Conservation (phyloP, 2,329 filamentous ascomycete genomes). For the Achaetomium macrosporum region DNA sequence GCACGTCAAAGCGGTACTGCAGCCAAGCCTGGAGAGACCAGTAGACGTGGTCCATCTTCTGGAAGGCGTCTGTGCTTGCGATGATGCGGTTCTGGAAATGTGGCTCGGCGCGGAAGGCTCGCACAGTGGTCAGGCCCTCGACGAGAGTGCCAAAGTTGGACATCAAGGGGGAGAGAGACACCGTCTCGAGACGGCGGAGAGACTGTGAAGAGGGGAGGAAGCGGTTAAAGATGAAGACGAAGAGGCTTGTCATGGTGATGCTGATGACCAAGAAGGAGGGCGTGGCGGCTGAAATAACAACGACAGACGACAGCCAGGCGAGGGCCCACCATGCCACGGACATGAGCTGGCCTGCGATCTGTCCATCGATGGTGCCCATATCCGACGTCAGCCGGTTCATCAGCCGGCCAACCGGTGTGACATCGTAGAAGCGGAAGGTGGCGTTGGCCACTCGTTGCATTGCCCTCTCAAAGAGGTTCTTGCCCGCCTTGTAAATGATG, state of each 20-base stretch:
- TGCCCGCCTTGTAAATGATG: conserved; percentile 76
- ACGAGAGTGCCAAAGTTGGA: conserved; percentile 87
- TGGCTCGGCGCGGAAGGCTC: conserved; percentile 71
- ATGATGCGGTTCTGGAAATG: conserved; percentile 79
- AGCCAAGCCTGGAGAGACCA: conserved; percentile 86
- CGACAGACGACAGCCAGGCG: conserved; percentile 64
- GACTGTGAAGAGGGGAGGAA: conserved; percentile 82
- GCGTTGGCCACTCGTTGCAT: conserved; percentile 70
- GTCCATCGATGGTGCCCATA: conserved; percentile 82
- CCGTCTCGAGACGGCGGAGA: conserved; percentile 79
- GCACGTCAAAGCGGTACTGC: conserved; percentile 66
- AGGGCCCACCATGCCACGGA: conserved; percentile 64
- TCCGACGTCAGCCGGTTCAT: conserved; percentile 92
- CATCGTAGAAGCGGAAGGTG: conserved; percentile 86
- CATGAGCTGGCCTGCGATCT: conserved; percentile 71
- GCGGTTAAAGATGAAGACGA: conserved; percentile 66
- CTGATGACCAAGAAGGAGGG: conserved; percentile 72
- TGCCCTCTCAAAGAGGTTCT: conserved; percentile 65
- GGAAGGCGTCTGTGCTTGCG: conserved; percentile 76
- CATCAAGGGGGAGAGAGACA: conserved; percentile 80
- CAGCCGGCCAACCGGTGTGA: conserved; percentile 78
- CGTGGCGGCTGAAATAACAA: conserved; percentile 74
- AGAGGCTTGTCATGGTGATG: conserved; percentile 57
- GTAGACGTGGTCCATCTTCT: conserved; percentile 95
- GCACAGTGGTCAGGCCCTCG: conserved; percentile 79